These are phyloP conservation scores for Marchantia paleacea DNA, from an alignment of 225 moss, liverwort and hornwort genomes.

Conservation along the genomic window DNA sequence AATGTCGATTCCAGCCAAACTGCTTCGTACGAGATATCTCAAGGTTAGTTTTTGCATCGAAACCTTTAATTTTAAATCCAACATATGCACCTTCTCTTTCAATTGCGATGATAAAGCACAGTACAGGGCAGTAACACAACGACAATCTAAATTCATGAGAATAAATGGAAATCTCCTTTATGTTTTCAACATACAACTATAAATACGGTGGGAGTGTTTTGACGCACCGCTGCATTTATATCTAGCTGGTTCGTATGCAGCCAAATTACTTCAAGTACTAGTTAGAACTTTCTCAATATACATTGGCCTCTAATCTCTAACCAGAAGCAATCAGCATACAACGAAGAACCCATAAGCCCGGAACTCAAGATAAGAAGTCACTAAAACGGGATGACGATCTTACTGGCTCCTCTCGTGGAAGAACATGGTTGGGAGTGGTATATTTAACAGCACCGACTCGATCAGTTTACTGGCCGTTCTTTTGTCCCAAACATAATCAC, in stretches of 20 bases:
- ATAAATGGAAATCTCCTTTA: too few species aligned
- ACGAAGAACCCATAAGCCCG: not conserved
- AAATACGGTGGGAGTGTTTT: not conserved
- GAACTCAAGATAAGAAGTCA: not conserved
- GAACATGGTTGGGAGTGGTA: constrained; percentile 56
- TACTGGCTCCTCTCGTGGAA: constrained; percentile 58
- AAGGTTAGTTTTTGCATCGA: too few species aligned
- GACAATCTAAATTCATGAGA: too few species aligned
- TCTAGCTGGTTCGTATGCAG: not conserved
- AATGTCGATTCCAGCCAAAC: too few species aligned
- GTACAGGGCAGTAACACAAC: too few species aligned
- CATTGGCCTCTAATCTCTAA: not conserved
- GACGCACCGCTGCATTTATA: not conserved
- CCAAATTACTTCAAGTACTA: not conserved
- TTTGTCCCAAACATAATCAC: constrained; percentile 58
- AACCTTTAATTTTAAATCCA: too few species aligned
- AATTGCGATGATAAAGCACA: too few species aligned
- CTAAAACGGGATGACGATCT: constrained; percentile 1
- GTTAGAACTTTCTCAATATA: not conserved
- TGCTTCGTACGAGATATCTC: too few species aligned
- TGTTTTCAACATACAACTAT: too few species aligned
- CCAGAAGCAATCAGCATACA: not conserved
- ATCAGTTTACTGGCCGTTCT: constrained; percentile 54
- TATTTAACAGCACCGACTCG: constrained; percentile 53
- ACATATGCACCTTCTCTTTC: too few species aligned